Conservation (phyloP, 495 filamentous ascomycete species). For the Penicillium angulare region DNA sequence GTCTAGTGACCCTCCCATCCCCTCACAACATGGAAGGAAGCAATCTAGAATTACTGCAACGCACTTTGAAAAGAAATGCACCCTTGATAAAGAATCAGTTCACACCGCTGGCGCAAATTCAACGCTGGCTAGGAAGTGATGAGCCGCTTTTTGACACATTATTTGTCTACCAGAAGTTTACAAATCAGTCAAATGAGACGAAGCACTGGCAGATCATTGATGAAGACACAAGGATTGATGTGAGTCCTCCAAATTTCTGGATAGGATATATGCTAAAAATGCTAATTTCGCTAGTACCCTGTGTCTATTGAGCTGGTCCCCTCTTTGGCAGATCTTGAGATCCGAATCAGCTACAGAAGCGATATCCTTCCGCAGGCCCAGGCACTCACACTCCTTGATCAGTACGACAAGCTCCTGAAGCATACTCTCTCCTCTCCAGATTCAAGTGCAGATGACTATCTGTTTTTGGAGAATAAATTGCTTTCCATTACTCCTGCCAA, state of each 20-base stretch:
- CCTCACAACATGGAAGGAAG: slow-evolving; percentile 45
- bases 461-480: slow-evolving; percentile 19
- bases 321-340: slow-evolving; percentile 37
- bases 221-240: slow-evolving; percentile 57
- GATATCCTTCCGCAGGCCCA: slow-evolving; percentile 62
- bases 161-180: slow-evolving; percentile 71
- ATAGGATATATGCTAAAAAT: slow-evolving; percentile 16
- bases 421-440: slow-evolving; percentile 27
- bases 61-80: slow-evolving; percentile 61
- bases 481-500: slow-evolving; percentile 51
- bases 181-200: slow-evolving; percentile 6
- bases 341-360: slow-evolving; percentile 61
- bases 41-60: slow-evolving; percentile 53
- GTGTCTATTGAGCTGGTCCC: slow-evolving; percentile 73
- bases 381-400: slow-evolving; percentile 39
- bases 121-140: slow-evolving; percentile 61
- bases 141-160: slow-evolving; percentile 72
- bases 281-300: slow-evolving; percentile 47
- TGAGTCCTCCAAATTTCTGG: slow-evolving; percentile 28
- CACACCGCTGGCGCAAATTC: slow-evolving; percentile 63
- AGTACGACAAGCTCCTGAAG: slow-evolving; percentile 29
- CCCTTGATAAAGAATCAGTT: slow-evolving; percentile 65
- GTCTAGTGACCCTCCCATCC: slow-evolving; percentile 71
- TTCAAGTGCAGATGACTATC: slow-evolving; percentile 15
- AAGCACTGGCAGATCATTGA: slow-evolving; percentile 46